These are phyloP conservation scores for Arachnomyces sp. DNA, from an alignment of 2,329 filamentous ascomycete species.

Conservation along the genomic window DNA sequence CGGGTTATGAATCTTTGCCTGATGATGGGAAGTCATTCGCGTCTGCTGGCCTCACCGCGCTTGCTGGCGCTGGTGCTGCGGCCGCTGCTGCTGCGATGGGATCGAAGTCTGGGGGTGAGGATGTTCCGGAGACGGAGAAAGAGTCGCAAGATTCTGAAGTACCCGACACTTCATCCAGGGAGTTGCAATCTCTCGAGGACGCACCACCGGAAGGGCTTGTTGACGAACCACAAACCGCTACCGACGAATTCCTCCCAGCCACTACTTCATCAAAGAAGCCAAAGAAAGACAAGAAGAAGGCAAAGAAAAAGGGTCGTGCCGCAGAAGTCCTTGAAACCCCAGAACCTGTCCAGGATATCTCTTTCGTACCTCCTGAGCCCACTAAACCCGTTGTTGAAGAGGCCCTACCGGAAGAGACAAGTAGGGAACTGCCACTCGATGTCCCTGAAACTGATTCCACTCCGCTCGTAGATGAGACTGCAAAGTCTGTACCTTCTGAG, in stretches of 20 bases:
- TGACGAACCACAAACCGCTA: neutral
- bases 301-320: constrained; percentile 7
- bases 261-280: constrained; percentile 15
- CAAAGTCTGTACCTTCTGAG: neutral
- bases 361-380: constrained; percentile 1
- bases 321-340: constrained; percentile 3
- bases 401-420: neutral
- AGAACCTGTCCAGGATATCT: constrained; percentile 2
- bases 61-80: constrained; percentile 16
- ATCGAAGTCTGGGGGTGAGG: neutral
- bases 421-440: neutral
- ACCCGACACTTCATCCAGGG: no score
- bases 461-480: neutral
- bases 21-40: neutral
- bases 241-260: neutral
- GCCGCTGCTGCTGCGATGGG: neutral
- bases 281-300: constrained; percentile 23
- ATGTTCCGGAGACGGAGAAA: neutral
- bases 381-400: constrained; percentile 4
- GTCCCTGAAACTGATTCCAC: neutral
- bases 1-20: constrained; percentile 9
- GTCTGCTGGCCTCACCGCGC: constrained; percentile 9
- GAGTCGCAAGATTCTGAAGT: no score
- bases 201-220: neutral
- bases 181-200: neutral